phyloP scores from a whole-genome alignment of 495 filamentous ascomycete genomes.

The Podospora pseudopauciseta region DNA sequence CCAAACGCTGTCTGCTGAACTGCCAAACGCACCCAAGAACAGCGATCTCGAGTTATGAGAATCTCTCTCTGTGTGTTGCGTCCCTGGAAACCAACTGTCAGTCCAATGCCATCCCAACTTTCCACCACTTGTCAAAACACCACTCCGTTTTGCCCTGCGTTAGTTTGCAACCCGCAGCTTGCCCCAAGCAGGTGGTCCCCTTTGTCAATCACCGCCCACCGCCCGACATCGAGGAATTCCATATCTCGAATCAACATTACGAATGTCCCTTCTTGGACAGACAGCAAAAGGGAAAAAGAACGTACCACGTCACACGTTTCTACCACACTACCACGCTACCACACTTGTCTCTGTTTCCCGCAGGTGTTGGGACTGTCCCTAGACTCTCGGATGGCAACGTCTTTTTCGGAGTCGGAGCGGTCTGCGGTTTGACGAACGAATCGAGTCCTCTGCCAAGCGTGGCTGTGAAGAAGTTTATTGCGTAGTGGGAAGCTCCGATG shows the following conservation, averaged over 20 bases:
- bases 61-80: background rate
- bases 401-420: conserved; percentile 1
- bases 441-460: background rate
- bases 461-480: conserved; percentile 4
- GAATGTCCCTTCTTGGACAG: background rate
- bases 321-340: background rate
- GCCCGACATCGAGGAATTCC: background rate
- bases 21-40: background rate
- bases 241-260: background rate
- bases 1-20: background rate
- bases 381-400: background rate
- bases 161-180: background rate
- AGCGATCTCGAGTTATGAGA: background rate
- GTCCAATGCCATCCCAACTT: background rate
- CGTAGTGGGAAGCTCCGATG: background rate
- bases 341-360: background rate
- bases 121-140: background rate
- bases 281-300: background rate
- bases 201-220: background rate
- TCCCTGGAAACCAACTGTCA: background rate
- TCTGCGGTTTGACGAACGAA: background rate
- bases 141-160: background rate
- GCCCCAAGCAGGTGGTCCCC: background rate
- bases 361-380: background rate
- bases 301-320: conserved; percentile 2